Conservation (phyloP, 371 early-diverging fungal species). For the Apophysomyces variabilis region DNA sequence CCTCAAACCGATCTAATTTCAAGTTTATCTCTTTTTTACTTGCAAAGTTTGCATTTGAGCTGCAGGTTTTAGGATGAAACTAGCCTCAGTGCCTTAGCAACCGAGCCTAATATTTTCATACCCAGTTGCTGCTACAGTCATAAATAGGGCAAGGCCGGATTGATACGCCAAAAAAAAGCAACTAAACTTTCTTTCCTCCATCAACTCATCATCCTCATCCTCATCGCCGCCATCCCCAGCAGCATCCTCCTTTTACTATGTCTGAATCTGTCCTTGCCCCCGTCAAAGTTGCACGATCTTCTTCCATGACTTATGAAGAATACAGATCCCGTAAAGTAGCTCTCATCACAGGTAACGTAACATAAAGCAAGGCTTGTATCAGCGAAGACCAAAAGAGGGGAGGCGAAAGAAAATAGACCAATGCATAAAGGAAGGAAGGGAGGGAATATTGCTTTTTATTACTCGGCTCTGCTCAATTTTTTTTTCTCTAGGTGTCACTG, state of each 20-base stretch:
- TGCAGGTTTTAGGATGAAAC: no score
- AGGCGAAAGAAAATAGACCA: background rate
- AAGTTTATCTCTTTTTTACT: no score
- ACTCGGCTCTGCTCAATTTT: no score
- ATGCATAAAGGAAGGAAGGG: no score
- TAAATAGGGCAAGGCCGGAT: no score
- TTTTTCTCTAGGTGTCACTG: conserved; percentile 70
- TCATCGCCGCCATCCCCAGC: background rate
- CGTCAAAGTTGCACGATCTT: conserved; percentile 33
- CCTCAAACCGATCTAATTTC: no score
- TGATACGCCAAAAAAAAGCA: background rate
- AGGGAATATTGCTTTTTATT: no score
- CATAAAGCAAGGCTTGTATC: no score
- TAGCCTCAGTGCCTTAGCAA: no score
- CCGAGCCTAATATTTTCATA: background rate
- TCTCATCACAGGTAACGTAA: conserved; percentile 60
- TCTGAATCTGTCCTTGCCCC: conserved; percentile 40
- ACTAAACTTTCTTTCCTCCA: background rate
- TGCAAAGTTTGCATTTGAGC: no score
- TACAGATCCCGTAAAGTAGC: conserved; percentile 71
- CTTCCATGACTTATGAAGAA: conserved; percentile 50
- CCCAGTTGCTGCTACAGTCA: background rate
- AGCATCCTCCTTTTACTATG: conserved; percentile 22
- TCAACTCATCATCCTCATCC: conserved; percentile 1
- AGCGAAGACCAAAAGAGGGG: no score